These are phyloP conservation scores for Arxiozyma bovina DNA, from an alignment of 1,139 yeast genomes.

Conservation along the genomic window DNA sequence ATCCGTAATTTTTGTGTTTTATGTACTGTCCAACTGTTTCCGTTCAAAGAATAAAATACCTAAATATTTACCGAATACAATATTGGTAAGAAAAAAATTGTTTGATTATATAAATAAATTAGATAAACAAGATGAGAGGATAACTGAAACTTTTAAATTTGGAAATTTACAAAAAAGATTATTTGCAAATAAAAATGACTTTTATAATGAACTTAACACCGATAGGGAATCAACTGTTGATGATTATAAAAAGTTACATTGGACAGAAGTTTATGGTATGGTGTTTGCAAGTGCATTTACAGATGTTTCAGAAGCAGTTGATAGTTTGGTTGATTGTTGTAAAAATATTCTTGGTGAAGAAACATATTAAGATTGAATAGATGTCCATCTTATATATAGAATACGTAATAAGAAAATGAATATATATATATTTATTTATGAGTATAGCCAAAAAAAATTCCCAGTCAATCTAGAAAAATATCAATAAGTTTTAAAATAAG, in stretches of 20 bases:
- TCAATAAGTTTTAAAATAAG: not conserved
- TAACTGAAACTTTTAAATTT: constrained; percentile 5
- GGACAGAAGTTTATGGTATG: constrained; percentile 43
- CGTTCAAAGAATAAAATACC: constrained; percentile 36
- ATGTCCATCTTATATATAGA: not conserved
- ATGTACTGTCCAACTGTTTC: constrained; percentile 37
- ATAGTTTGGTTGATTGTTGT: constrained; percentile 33
- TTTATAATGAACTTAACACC: not conserved
- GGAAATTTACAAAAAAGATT: constrained; percentile 4
- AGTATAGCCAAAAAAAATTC: not conserved
- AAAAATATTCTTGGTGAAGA: constrained; percentile 42
- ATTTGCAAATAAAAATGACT: constrained; percentile 1
- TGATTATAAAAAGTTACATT: constrained; percentile 31
- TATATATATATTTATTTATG: not conserved
- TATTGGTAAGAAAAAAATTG: constrained; percentile 36
- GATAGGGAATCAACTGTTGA: constrained; percentile 7
- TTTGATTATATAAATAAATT: constrained; percentile 35
- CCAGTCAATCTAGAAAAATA: not conserved
- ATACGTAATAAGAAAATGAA: not conserved
- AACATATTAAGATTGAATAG: constrained; percentile 4
- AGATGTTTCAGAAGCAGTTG: constrained; percentile 38
- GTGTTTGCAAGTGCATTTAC: constrained; percentile 43
- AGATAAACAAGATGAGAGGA: constrained; percentile 15
- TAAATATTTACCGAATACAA: constrained; percentile 38
- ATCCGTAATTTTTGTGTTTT: constrained; percentile 37